A percentile compares a stretch with the other conserved stretches of the same genome.
Conservation (phyloP, 1,139 yeast genomes). For the Yamadazyma dendronema region DNA sequence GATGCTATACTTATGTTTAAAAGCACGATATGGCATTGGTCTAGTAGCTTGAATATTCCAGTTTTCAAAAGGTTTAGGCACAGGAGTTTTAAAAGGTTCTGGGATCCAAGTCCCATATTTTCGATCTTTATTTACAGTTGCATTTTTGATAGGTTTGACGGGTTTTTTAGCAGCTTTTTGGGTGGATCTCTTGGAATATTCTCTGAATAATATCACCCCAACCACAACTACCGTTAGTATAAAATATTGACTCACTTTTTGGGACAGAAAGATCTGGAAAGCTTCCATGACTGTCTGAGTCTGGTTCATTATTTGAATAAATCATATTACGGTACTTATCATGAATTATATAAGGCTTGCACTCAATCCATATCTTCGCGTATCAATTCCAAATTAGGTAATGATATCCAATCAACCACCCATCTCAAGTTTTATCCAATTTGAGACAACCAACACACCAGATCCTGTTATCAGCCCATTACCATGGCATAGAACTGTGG, state of each 20-base stretch:
- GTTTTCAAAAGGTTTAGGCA: constrained; percentile 42
- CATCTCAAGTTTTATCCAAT: neutral
- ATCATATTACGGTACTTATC: neutral
- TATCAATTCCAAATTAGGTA: constrained; percentile 9
- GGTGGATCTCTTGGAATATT: constrained; percentile 2
- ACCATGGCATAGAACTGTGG: neutral
- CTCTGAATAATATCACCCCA: constrained; percentile 5
- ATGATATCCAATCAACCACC: constrained; percentile 4
- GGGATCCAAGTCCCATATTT: constrained; percentile 51
- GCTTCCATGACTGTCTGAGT: neutral
- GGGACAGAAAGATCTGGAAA: neutral
- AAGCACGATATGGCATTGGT: constrained; percentile 63
- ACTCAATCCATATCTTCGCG: constrained; percentile 5
- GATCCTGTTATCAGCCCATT: no score
- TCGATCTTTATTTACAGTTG: constrained; percentile 11
- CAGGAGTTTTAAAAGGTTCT: constrained; percentile 49
- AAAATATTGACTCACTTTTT: constrained; percentile 8
- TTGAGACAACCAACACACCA: no score
- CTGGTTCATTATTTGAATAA: constrained; percentile 1
- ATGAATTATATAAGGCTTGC: neutral
- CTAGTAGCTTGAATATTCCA: constrained; percentile 53
- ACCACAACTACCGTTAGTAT: constrained; percentile 9
- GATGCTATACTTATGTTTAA: constrained; percentile 52
- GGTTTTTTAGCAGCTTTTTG: neutral
- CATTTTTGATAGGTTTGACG: constrained; percentile 1